phyloP scores from a whole-genome alignment of 306 rosid genomes.

The Cucumis sativus region Cucumber_9930_V3 NC_026655.2:5783001-5783500 shows the following conservation, averaged over 20 bases:
- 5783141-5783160: not conserved
- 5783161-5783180: not conserved
- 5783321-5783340: slow-evolving; percentile 28
- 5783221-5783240: slow-evolving; percentile 36
- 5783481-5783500: not conserved
- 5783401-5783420: slow-evolving; percentile 70
- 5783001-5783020: slow-evolving; percentile 61
- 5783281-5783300: slow-evolving; percentile 64
- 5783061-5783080: slow-evolving; percentile 77
- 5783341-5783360: slow-evolving; percentile 25
- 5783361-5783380: slow-evolving; percentile 56
- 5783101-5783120: not conserved
- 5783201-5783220: not conserved
- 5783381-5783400: slow-evolving; percentile 89
- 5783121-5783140: not conserved
- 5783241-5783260: slow-evolving; percentile 87
- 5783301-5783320: slow-evolving; percentile 41
- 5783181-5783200: not conserved
- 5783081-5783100: slow-evolving; percentile 1
- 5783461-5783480: slow-evolving; percentile 19
- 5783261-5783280: slow-evolving; percentile 84
- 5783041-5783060: slow-evolving; percentile 70
- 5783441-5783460: slow-evolving; percentile 81
- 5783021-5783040: slow-evolving; percentile 70
- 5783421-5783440: slow-evolving; percentile 84